Percentiles rank a stretch among this genome's conserved stretches.
phyloP scores from a whole-genome alignment of 1,284 basidiomycete species.

The Cryptococcus jaspeensis region DNA sequence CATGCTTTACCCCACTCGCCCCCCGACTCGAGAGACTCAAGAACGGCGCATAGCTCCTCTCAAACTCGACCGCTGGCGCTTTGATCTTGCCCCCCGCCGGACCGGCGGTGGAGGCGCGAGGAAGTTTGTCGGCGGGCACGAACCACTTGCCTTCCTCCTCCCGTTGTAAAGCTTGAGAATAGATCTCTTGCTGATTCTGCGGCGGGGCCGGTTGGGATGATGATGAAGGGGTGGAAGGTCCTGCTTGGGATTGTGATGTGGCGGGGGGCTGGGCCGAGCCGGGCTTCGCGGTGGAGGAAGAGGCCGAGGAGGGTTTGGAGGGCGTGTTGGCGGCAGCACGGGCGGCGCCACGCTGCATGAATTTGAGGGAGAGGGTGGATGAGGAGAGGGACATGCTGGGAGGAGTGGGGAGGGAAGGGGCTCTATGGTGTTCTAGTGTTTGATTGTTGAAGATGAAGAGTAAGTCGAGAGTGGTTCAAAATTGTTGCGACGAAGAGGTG shows the following conservation, averaged over 20 bases:
- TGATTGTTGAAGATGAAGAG: too few relatives aligned
- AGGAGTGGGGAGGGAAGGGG: too few relatives aligned
- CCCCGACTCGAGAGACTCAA: slow-evolving; percentile 2
- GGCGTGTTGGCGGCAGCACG: slow-evolving; percentile 9
- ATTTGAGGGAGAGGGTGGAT: slow-evolving; percentile 48
- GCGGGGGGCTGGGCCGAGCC: slow-evolving; percentile 1
- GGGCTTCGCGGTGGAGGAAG: neutral
- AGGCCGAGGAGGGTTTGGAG: slow-evolving; percentile 4
- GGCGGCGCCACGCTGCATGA: slow-evolving; percentile 49
- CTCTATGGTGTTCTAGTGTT: too few relatives aligned
- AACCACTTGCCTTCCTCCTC: slow-evolving; percentile 29
- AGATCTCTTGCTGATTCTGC: neutral
- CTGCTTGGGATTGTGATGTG: neutral
- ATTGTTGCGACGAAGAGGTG: too few relatives aligned
- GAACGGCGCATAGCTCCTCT: slow-evolving; percentile 35
- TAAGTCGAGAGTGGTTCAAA: too few relatives aligned
- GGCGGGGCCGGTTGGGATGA: neutral
- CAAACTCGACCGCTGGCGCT: slow-evolving; percentile 17
- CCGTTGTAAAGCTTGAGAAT: neutral
- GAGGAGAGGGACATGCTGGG: slow-evolving; percentile 37
- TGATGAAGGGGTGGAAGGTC: slow-evolving; percentile 1
- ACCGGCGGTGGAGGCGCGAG: neutral
- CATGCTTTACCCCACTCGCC: neutral
- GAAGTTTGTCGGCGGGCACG: slow-evolving; percentile 14
- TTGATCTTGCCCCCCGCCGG: neutral